Conservation (phyloP, 306 rosid species). For the Fagus sylvatica region DNA sequence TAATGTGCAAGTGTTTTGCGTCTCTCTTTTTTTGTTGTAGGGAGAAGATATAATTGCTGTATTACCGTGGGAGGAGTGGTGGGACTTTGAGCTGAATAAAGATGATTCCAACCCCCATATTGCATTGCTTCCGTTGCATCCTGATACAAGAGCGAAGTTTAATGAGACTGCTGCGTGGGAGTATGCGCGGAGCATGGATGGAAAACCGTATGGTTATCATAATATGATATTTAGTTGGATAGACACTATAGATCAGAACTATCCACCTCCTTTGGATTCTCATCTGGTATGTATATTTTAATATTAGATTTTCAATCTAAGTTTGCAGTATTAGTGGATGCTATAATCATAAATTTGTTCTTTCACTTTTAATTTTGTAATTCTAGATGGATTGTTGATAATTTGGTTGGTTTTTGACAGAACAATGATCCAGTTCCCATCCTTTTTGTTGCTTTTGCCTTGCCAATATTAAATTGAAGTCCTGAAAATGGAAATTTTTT, state of each 20-base stretch:
- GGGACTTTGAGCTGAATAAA: conserved; percentile 79
- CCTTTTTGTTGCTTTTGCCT: not conserved
- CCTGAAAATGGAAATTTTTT: not conserved
- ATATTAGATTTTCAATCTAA: conserved; percentile 9
- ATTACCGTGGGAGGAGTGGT: conserved; percentile 97
- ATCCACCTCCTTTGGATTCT: conserved; percentile 98
- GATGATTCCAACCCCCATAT: conserved; percentile 93
- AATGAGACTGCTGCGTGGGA: conserved; percentile 99
- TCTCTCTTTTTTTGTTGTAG: conserved; percentile 42
- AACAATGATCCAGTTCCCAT: not conserved
- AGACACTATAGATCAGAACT: conserved; percentile 71
- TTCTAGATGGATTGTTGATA: not conserved
- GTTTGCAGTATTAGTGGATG: conserved; percentile 15
- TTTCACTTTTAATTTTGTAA: conserved; percentile 2
- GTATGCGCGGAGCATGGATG: conserved; percentile 82
- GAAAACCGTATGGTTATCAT: conserved; percentile 91
- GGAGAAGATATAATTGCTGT: conserved; percentile 85
- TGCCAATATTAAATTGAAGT: not conserved
- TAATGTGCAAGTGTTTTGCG: conserved; percentile 16
- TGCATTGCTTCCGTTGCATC: conserved; percentile 91
- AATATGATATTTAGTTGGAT: conserved; percentile 98
- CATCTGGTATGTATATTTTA: conserved; percentile 59
- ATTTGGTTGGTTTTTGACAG: not conserved
- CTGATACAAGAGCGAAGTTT: conserved; percentile 73
- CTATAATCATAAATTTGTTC: conserved; percentile 1